Evolutionary conservation across 257 asterid genomes (phyloP), one percentile per base, ranked within the genome.

Genomic region (Forsythia suspensa): DNA sequence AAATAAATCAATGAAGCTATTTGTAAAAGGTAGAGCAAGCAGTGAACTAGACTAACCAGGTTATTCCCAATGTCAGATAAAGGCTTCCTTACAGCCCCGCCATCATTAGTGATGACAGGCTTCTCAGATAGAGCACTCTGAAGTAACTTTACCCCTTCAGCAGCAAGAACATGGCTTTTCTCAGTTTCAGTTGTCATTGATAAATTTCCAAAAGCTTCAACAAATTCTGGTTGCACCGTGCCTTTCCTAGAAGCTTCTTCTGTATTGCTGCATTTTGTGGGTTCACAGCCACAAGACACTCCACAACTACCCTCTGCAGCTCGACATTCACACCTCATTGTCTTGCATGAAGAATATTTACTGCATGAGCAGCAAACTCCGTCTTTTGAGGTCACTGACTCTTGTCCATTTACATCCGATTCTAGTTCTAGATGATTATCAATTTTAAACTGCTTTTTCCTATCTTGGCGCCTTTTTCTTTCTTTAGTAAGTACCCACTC

Each of bases 21-120:
- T 21, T 6, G 46, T 20, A 3, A 13, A 36, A 43, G 37, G 12
- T 40, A 70, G 39, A 63, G 70, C 39, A 9, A 59, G 34, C 6
- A 3, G 38, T 5, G 29, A 13, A 66, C 3, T 38, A 51, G 41
- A 73, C 94, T 72, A 85, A 95, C 99, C 85, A 87, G 75, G 80
- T 85, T 89, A 79, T 96, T 96, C 70, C 98, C 98, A 76, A 96
- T 94, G 85, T 96, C 97, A 7, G 98, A 89, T 82, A 96, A 85
- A 16, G 97, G 93, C 92, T 86, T 96, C 85, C 99, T 82, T 70
- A 59, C 59, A 24, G 81, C 40, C 20, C 77, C 87, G 70, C 78
- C 91, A 78, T 84, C 88, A 71, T 80, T 88, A n/a, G 83, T 42
- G 68, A 76, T 73, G 15, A 20, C 78, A 13, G 90, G 84, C 84